Evolutionary conservation across 1,139 yeast genomes (phyloP), one percentile per base, ranked within the genome.

Genomic region (Scheffersomyces illinoinensis): DNA sequence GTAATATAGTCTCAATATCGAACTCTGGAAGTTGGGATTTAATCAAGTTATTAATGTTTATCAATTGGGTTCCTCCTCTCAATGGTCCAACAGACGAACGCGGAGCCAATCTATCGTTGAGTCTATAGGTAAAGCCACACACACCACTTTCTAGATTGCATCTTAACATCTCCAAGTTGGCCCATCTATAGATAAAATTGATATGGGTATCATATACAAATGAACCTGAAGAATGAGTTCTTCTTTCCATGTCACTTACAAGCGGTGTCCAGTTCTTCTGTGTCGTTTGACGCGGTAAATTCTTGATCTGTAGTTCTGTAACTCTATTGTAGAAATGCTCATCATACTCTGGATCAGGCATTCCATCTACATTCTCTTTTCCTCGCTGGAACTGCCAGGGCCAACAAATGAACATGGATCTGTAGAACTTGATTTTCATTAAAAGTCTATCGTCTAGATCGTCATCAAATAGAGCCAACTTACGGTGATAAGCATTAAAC

Each of bases 251-350:
- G 23, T 66, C 64, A 60, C 75, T 73, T 18, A 76, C 60, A 59
- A 79, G 71, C 0, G 84, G 84, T 2, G 82, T 77, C 84, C 84
- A 80, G 62, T 80, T 80, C 64, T 80, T 80, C 61, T 79, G 81
- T 46, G 64, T 70, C 14, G 61, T 62, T 19, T 66, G 67, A 24
- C 77, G 65, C 17, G 66, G 65, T 21, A 59, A 54, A 50, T 70
- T 70, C 43, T 71, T 68, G 33, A 73, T 63, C 47, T 63, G 59
- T 47, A 79, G 66, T 60, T 77, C 82, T 20, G 67, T 63, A 1
- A 70, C 72, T 57, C 64, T 68, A 54, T 64, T 69, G 61, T 75
- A 77, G 3, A 66, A 46, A 10, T 53, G 61, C n/a, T 57, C 19
- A 51, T 68, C 69, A 53, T 62, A 66, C 3, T 58, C 56, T 1